Base-by-base conservation (phyloP, 2,329 filamentous ascomycete species). In the Monosporascus ibericus region DNA sequence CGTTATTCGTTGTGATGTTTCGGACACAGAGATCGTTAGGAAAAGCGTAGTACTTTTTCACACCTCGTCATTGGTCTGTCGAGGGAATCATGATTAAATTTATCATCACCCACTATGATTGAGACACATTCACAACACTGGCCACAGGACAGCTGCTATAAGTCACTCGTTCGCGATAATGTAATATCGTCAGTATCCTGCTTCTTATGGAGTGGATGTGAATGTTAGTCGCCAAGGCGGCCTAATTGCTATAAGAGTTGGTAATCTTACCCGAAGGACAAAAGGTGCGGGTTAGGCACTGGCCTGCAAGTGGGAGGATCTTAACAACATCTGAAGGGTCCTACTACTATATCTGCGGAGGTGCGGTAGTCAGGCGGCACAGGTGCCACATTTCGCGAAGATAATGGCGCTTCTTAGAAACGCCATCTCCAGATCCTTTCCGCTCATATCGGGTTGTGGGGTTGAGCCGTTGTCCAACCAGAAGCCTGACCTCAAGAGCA, bases 401-500 rank as follows among this genome's bases (percentile, higher is more conserved):
- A 46, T 15, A 15, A 17, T 46, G 25, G 17, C 42, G 22, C 24
- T 46, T 46, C 24, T 27, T 30, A 17, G 25, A 22, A 14, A 46
- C n/a, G 24, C 15, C 24, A 46, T 46, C 24, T 46, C 42, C n/a
- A 24, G 14, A 46, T 46, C 22, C 42, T 27, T 46, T 24, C 42
- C 25, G 42, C 20, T 24, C 42, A 25, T 46, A 7, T 14, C 5
- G 24, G 14, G 17, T 27, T 52, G 52, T 53, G 50, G 47, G 56
- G 54, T 49, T 51, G 56, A 61, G 51, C 52, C 44, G 40, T 51
- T 52, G 52, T 52, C 57, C 56, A 58, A 52, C 58, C 55, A 51
- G 56, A 58, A 52, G 53, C 56, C 48, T 53, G 50, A 50, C 52
- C 56, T 47, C 56, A 54, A 54, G 49, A 58, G 52, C 58, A 58